Evolutionary conservation across 2,329 filamentous ascomycete genomes (phyloP).

Genomic region (Colletotrichum sidae): DNA sequence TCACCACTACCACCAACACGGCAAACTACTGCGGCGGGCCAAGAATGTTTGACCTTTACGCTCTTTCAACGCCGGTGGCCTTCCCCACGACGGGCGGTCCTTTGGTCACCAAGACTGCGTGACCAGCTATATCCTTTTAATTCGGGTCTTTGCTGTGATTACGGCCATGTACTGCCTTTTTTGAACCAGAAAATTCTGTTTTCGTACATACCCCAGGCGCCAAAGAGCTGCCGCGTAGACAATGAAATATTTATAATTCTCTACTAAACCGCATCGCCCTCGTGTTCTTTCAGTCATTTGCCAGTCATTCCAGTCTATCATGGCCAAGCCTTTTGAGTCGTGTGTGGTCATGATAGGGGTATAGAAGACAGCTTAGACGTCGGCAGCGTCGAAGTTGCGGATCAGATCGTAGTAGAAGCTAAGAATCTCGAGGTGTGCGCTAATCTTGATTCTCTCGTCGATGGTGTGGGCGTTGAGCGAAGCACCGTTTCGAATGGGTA

Average conservation of each 20-base stretch:
- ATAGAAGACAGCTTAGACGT: neutral
- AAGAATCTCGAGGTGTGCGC: constrained; percentile 31
- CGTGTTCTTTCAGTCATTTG: neutral
- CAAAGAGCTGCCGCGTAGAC: constrained; percentile 15
- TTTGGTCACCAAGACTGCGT: constrained; percentile 30
- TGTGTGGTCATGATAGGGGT: too few relatives aligned
- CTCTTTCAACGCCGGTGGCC: constrained; percentile 32
- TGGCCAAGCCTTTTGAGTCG: too few relatives aligned
- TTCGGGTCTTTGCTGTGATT: constrained; percentile 2
- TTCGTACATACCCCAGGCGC: constrained; percentile 21
- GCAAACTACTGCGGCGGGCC: constrained; percentile 46
- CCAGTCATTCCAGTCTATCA: neutral
- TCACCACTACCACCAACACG: constrained; percentile 41
- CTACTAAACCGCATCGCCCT: neutral
- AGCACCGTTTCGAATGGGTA: constrained; percentile 16
- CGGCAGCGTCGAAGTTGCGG: constrained; percentile 30
- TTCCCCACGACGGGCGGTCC: constrained; percentile 42
- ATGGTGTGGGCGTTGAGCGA: constrained; percentile 33
- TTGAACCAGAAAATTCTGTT: constrained; percentile 9
- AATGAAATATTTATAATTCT: constrained; percentile 18
- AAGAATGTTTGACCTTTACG: constrained; percentile 50
- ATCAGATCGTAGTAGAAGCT: constrained; percentile 34
- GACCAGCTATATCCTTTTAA: neutral
- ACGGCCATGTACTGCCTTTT: constrained; percentile 1
- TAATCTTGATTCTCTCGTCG: constrained; percentile 32